These are phyloP conservation scores for Alternaria sp. DNA, from an alignment of 2,329 filamentous ascomycete genomes.

Conservation along the genomic window DNA sequence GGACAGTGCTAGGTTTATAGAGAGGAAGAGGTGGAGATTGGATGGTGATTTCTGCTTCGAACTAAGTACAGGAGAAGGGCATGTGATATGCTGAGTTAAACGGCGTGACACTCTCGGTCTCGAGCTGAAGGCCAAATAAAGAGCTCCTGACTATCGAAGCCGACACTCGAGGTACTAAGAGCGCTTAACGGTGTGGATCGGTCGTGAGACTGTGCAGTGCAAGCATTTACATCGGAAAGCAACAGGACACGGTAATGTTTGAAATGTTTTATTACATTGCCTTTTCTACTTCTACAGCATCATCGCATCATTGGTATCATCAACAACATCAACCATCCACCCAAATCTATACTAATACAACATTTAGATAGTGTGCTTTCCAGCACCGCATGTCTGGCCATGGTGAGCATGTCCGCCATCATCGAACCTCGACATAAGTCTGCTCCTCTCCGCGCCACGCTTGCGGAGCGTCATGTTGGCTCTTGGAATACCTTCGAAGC, in stretches of 20 bases:
- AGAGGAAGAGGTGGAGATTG: not conserved
- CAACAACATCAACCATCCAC: not conserved
- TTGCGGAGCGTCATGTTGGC: constrained; percentile 34
- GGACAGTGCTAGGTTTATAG: not conserved
- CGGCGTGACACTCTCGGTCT: not conserved
- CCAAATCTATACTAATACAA: not conserved
- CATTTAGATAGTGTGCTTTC: constrained; percentile 24
- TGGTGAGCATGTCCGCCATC: constrained; percentile 35
- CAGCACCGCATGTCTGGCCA: constrained; percentile 30
- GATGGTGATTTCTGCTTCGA: not conserved
- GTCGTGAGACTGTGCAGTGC: not conserved
- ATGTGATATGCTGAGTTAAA: not conserved
- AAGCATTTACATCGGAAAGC: not conserved
- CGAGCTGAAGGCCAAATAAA: not conserved
- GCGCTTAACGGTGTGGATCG: not conserved
- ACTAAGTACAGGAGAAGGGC: not conserved
- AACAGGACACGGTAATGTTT: not conserved
- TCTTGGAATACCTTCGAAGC: constrained; percentile 45
- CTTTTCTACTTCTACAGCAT: not conserved
- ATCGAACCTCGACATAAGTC: constrained; percentile 33
- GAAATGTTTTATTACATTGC: not conserved
- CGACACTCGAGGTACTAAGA: not conserved
- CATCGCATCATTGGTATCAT: constrained; percentile 1
- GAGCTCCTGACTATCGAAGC: not conserved
- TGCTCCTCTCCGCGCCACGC: constrained; percentile 35